Evolutionary conservation across 441 rosid genomes (phyloP), one percentile per base, ranked within the genome.

Genomic region (Euphorbia schlechtendalii): DNA sequence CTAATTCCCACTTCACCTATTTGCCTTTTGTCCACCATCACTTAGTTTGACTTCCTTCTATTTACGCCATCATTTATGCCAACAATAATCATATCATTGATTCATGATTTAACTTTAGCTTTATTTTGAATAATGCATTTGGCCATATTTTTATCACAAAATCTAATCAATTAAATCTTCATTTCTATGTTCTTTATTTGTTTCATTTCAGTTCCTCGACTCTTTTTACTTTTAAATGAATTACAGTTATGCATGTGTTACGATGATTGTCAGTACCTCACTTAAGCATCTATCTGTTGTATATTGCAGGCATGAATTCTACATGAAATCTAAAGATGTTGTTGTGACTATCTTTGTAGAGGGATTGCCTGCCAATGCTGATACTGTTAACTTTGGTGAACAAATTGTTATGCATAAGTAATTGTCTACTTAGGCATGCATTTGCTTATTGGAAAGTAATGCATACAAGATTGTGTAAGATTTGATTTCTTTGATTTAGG

Each of bases 281-380:
- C 51, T 8, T 28, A 56, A 18, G 24, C 46, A 12, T 49, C 69
- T 65, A 61, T 62, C 27, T 63, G 30, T 56, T 73, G 45, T 52
- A 24, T 36, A 76, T 22, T 66, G 64, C 81, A 90, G 96, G 73
- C 96, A 87, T 64, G 92, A 87, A 65, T 82, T 69, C 73, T 90
- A 78, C 72, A 95, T 87, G 77, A 90, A 78, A 77, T 86, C 86
- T 32, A 88, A 86, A 53, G 90, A 83, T 75, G 89, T 86, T 45
- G 90, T 90, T 65, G 83, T 90, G 61, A 87, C 89, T 28, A 65
- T 90, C 56, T 86, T 90, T 68, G 96, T 88, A 2, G 84, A 84
- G 80, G 83, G n/a, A n/a, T n/a, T n/a, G n/a, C n/a, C n/a, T n/a
- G n/a, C n/a, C n/a, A n/a, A n/a, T n/a, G n/a, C n/a, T 88, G 84